Evolutionary conservation across 371 early-diverging fungal species (phyloP), one percentile per base, ranked within the genome.

Genomic region (Mucor racemosus): DNA sequence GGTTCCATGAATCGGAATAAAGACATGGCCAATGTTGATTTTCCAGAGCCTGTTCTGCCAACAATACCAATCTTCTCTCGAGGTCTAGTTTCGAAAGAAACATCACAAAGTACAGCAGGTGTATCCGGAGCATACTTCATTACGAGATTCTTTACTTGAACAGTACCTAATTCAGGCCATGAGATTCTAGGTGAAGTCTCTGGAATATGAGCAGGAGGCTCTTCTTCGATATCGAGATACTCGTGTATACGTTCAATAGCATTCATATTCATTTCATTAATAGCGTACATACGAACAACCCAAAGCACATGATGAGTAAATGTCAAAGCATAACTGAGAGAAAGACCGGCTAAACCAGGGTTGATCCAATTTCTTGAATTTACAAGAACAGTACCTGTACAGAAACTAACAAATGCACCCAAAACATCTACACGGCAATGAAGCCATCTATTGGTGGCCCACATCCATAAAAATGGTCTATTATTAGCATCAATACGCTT

Each of bases 401-500:
- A 76, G 72, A 93, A 90, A n/a, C 93, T 79, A 17, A 96, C 88
- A 26, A 87, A 67, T 0, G 93, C 88, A 21, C 90, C 88, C 9
- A 90, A 76, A 0, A 89, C 46, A 44, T 94, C 95, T 11, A 91
- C 88, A 48, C 97, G 92, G 55, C 91, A 74, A 64, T 88, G 89
- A 19, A 96, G 78, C 97, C 97, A 96, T 55, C 95, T 90, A 80
- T 95, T 95, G 59, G 90, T 86, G 11, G 88, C 88, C 94, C 95
- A 94, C 74, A 92, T 76, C 69, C 87, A 88, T 55, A 91, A 90
- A 79, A 88, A 94, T 10, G 95, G 90, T n/a, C 95, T 83, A 74
- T 92, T 91, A 74, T 93, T 88, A 21, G 72, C 75, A 67, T 92
- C 91, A 48, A 92, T 80, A 44, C 72, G 68, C 36, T 74, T 74